Evolutionary conservation across 257 asterid genomes (phyloP), one percentile per base, ranked within the genome.

Genomic region (Haberlea rhodopensis): DNA sequence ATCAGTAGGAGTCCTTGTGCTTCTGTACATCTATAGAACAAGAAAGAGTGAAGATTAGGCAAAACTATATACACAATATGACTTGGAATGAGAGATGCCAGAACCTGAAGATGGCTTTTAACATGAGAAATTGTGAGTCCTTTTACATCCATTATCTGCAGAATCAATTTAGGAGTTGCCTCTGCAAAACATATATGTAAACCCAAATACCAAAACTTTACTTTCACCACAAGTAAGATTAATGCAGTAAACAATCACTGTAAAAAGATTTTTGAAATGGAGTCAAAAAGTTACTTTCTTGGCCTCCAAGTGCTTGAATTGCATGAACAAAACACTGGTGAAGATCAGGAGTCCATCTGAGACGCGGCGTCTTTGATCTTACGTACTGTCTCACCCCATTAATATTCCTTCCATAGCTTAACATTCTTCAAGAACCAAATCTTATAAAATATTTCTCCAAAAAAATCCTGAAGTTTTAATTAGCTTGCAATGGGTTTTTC

Each of bases 21-120:
- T 80, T 73, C 96, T 81, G 63, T 85, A 87, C 97, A 90, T 90
- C 97, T 90, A 70, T 66, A 20, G 5, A 19, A 11, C 19, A 8
- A 58, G 24, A 15, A 6, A 18, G n/a, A n/a, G n/a, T 2, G 4
- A n/a, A 60, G n/a, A n/a, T n/a, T 16, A 6, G 18, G 26, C n/a
- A n/a, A n/a, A n/a, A n/a, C n/a, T n/a, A n/a, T n/a, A n/a, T n/a
- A n/a, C n/a, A n/a, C n/a, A n/a, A n/a, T n/a, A n/a, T n/a, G n/a
- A n/a, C n/a, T n/a, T n/a, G n/a, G n/a, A n/a, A n/a, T n/a, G n/a
- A n/a, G n/a, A n/a, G n/a, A n/a, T n/a, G n/a, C n/a, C n/a, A n/a
- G n/a, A n/a, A n/a, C 97, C 91, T 91, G 97, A 4, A 91, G 84
- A 60, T 91, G 97, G 81, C 96, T 88, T 79, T 91, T 91, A 63